phyloP scores from a whole-genome alignment of 2,329 filamentous ascomycete species.

The Emergomyces africanus region DNA sequence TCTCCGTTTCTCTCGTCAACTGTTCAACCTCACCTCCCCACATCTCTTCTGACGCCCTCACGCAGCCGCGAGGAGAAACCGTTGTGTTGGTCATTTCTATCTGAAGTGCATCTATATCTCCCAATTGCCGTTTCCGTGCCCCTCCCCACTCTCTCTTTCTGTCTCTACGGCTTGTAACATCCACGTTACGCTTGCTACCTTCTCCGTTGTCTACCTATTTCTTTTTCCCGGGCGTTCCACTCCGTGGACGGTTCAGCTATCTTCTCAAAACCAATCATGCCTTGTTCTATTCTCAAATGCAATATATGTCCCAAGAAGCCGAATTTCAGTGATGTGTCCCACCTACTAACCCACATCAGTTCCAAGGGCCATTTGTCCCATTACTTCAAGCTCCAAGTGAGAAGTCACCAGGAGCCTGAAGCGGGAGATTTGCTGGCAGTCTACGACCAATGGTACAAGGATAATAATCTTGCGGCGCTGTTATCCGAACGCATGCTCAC shows the following conservation, averaged over 20 bases:
- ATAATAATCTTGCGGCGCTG: slow-evolving; percentile 56
- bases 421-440: slow-evolving; percentile 49
- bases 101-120: slow-evolving; percentile 11
- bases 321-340: slow-evolving; percentile 78
- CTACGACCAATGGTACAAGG: slow-evolving; percentile 69
- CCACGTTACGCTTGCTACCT: neutral
- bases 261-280: slow-evolving; percentile 3
- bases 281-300: slow-evolving; percentile 58
- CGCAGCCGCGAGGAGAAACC: slow-evolving; percentile 10
- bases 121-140: slow-evolving; percentile 11
- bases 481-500: slow-evolving; percentile 65
- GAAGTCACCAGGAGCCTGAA: slow-evolving; percentile 52
- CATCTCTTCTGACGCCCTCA: slow-evolving; percentile 8
- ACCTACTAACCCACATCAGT: slow-evolving; percentile 80
- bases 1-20: slow-evolving; percentile 16
- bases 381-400: slow-evolving; percentile 69
- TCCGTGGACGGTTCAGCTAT: neutral
- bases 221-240: neutral
- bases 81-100: slow-evolving; percentile 3
- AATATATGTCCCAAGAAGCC: slow-evolving; percentile 69
- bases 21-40: slow-evolving; percentile 12
- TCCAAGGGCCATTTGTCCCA: slow-evolving; percentile 86
- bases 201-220: neutral
- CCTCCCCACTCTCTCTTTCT: slow-evolving; percentile 4
- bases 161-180: slow-evolving; percentile 1